Conservation (phyloP, 352 stramenopile genomes). For the Phytophthora pluvialis region DNA sequence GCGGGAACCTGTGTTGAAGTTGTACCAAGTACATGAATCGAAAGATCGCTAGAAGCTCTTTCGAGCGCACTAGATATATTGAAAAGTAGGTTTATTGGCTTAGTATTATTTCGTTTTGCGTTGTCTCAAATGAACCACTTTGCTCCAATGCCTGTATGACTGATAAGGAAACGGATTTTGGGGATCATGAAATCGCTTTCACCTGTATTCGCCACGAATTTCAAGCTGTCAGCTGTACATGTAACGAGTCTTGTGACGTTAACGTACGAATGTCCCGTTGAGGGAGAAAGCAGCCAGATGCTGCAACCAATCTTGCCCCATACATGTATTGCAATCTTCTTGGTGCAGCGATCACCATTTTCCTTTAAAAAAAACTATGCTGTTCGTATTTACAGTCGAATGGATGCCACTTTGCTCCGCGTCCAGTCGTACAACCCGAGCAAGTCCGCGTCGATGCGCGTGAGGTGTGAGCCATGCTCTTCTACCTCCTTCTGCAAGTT, state of each 20-base stretch:
- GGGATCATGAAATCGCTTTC: too few relatives aligned
- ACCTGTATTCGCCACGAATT: constrained; percentile 10
- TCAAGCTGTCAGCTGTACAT: constrained; percentile 6
- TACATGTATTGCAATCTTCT: neutral
- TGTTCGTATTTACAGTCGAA: constrained; percentile 3
- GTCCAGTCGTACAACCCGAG: constrained; percentile 72
- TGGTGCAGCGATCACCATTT: neutral
- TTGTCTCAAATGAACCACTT: too few relatives aligned
- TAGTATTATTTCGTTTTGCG: too few relatives aligned
- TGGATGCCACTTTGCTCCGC: constrained; percentile 37
- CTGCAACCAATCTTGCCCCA: too few relatives aligned
- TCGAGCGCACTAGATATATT: too few relatives aligned
- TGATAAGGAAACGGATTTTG: too few relatives aligned
- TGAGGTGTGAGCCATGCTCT: constrained; percentile 43
- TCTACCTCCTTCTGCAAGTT: constrained; percentile 30
- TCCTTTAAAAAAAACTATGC: neutral
- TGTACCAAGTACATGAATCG: too few relatives aligned
- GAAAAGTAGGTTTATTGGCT: too few relatives aligned
- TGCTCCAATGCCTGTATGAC: too few relatives aligned
- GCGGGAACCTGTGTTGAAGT: too few relatives aligned
- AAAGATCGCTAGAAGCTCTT: too few relatives aligned
- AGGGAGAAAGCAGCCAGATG: too few relatives aligned
- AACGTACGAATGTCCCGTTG: constrained; percentile 4
- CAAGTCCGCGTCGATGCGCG: constrained; percentile 50
- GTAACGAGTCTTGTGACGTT: constrained; percentile 1